phyloP scores from a whole-genome alignment of 208 protist genomes.

The Angomonas ambiguus region DNA sequence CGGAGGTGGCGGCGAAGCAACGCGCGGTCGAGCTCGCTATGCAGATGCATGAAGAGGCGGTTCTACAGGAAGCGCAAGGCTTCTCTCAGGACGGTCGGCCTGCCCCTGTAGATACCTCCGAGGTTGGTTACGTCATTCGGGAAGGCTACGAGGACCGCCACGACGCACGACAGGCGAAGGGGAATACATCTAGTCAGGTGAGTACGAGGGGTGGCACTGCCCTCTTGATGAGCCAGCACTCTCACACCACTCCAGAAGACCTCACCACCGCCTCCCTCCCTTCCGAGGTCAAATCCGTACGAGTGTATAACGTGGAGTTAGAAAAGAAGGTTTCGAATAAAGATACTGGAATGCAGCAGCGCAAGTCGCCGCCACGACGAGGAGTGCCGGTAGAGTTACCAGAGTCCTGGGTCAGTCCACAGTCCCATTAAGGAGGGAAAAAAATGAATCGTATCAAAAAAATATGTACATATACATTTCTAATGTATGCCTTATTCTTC shows the following conservation, averaged over 20 bases:
- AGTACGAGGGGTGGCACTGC: neutral
- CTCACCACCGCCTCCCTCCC: slow-evolving; percentile 12
- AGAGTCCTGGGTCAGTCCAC: slow-evolving; percentile 22
- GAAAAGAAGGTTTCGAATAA: slow-evolving; percentile 18
- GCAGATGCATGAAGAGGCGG: slow-evolving; percentile 25
- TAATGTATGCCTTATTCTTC: neutral
- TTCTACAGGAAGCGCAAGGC: slow-evolving; percentile 17
- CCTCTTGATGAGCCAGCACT: neutral
- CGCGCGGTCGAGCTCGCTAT: slow-evolving; percentile 30
- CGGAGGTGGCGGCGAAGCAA: slow-evolving; percentile 31
- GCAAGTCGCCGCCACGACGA: slow-evolving; percentile 29
- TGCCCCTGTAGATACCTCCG: slow-evolving; percentile 21
- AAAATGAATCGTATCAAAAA: neutral
- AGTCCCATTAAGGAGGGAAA: neutral
- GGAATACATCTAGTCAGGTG: neutral
- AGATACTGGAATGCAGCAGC: slow-evolving; percentile 25
- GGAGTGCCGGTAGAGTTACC: slow-evolving; percentile 47
- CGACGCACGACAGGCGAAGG: neutral
- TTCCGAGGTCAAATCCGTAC: slow-evolving; percentile 39
- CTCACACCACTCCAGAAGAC: neutral
- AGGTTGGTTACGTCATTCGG: slow-evolving; percentile 48
- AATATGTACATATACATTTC: neutral
- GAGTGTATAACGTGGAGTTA: slow-evolving; percentile 44
- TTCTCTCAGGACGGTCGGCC: slow-evolving; percentile 12
- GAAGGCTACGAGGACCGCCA: slow-evolving; percentile 22